A percentile compares a stretch with the other conserved stretches of the same genome.
phyloP scores from a whole-genome alignment of 2,329 filamentous ascomycete species.

The Periglandula ipomoeae region DNA sequence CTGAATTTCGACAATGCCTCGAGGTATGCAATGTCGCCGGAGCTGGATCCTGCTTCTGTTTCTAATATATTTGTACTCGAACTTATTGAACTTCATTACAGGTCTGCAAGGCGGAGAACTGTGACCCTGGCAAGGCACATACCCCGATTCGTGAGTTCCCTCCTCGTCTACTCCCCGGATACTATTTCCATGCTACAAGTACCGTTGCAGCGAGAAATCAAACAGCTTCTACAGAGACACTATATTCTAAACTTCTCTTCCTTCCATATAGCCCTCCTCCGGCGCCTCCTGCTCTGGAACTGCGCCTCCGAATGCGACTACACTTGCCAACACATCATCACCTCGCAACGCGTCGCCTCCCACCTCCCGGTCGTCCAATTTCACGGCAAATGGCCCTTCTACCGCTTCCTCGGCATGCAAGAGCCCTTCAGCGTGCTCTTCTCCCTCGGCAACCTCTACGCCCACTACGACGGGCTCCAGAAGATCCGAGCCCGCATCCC shows the following conservation, averaged over 20 bases:
- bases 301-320: slow-evolving; percentile 96
- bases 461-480: slow-evolving; percentile 68
- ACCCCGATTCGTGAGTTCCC: slow-evolving; percentile 59
- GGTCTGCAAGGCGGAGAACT: slow-evolving; percentile 78
- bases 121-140: slow-evolving; percentile 48
- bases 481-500: slow-evolving; percentile 65
- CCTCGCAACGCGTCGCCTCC: slow-evolving; percentile 56
- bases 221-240: background rate
- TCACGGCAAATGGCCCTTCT: slow-evolving; percentile 98
- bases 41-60: slow-evolving; percentile 2
- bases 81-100: slow-evolving; percentile 32
- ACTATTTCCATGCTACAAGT: too few species aligned
- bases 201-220: background rate
- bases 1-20: slow-evolving; percentile 82
- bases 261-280: slow-evolving; percentile 58
- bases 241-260: background rate
- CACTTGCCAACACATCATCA: slow-evolving; percentile 90
- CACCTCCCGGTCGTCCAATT: slow-evolving; percentile 74
- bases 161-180: background rate
- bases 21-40: slow-evolving; percentile 42
- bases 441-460: slow-evolving; percentile 82
- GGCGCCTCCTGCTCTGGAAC: slow-evolving; percentile 82
- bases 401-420: slow-evolving; percentile 83
- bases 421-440: slow-evolving; percentile 92
- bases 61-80: too few species aligned